Evolutionary conservation across 192 early-diverging fungal species (phyloP).

Genomic region (Mortierella alpina): DNA sequence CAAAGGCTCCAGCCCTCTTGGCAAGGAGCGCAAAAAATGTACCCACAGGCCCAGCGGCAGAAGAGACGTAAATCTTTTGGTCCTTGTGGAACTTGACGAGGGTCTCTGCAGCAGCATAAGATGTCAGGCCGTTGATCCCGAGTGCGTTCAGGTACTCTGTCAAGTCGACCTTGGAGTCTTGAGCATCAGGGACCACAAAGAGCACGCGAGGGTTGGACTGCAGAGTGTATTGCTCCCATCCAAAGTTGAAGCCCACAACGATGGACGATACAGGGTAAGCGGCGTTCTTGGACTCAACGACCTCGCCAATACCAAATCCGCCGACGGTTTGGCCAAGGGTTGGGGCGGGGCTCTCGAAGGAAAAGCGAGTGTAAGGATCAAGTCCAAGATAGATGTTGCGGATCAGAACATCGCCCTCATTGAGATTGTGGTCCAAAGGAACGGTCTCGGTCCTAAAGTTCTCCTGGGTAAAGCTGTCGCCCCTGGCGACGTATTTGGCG

Average conservation of each 20-base stretch:
- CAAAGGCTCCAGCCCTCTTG: conserved; percentile 77
- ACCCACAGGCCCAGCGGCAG: conserved; percentile 71
- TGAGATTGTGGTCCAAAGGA: neutral
- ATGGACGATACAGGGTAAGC: conserved; percentile 67
- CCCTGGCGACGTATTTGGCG: neutral
- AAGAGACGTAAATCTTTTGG: conserved; percentile 84
- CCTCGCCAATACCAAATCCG: conserved; percentile 69
- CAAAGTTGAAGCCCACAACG: conserved; percentile 59
- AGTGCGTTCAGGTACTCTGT: conserved; percentile 71
- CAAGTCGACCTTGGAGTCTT: conserved; percentile 58
- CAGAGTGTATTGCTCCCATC: conserved; percentile 68
- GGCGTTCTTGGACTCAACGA: conserved; percentile 70
- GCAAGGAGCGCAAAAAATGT: conserved; percentile 74
- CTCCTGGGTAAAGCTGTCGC: neutral
- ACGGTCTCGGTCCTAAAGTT: conserved; percentile 14
- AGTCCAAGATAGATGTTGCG: conserved; percentile 24
- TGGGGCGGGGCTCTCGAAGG: neutral
- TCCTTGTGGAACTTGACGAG: conserved; percentile 79
- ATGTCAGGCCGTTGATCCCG: conserved; percentile 73
- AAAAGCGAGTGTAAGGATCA: conserved; percentile 29
- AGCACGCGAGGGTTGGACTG: conserved; percentile 50
- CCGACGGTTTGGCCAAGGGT: conserved; percentile 67
- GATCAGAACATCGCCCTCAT: conserved; percentile 25
- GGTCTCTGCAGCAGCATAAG: conserved; percentile 58
- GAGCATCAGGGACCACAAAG: conserved; percentile 53